Base-by-base conservation (phyloP, 1,284 basidiomycete genomes). In the Moesziomyces sp. region DNA sequence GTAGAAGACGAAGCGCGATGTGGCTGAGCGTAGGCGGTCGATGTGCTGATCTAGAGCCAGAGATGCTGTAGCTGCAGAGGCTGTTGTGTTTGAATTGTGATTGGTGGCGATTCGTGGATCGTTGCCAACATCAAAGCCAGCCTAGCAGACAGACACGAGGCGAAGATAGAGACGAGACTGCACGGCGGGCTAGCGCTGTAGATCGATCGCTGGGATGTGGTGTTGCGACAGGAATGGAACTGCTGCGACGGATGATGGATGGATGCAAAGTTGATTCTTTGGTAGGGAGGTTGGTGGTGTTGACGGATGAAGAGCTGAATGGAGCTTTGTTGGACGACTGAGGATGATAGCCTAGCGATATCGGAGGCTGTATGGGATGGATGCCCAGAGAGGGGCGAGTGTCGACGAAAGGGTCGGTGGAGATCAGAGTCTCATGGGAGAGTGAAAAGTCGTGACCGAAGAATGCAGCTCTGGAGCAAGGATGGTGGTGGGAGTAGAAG, bases 281-380 rank as follows among this genome's bases (percentile, higher is more conserved):
- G 26, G 33, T 13, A 18, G 6, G 6, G 24, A 28, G 1, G 24
- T 16, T 47, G 45, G n/a, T 51, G 21, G 58, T 47, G 42, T 26
- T 21, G 57, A 38, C 47, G 21, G 46, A 44, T 33, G 30, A 33
- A 10, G 30, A 63, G 63, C 69, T 66, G 69, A 63, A 63, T 54
- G 42, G 56, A 59, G 58, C 59, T 62, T 47, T 43, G 24, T 26
- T 14, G n/a, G 48, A 46, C 47, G 14, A 49, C 30, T 23, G 33
- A 44, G 10, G 16, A 43, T 26, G 48, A 40, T 52, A 63, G 67
- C 72, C 72, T 75, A 75, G 72, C 72, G 72, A 71, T 67, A 67
- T 71, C 67, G 67, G 72, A 75, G 72, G 72, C 72, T 63, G 51
- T 57, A 13, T 33, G n/a, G 35, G 9, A 24, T 23, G 38, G 21